Percentiles rank a stretch among this genome's conserved stretches.
phyloP scores from a whole-genome alignment of 192 early-diverging fungal species.

The Pecoramyces ruminantium region DNA sequence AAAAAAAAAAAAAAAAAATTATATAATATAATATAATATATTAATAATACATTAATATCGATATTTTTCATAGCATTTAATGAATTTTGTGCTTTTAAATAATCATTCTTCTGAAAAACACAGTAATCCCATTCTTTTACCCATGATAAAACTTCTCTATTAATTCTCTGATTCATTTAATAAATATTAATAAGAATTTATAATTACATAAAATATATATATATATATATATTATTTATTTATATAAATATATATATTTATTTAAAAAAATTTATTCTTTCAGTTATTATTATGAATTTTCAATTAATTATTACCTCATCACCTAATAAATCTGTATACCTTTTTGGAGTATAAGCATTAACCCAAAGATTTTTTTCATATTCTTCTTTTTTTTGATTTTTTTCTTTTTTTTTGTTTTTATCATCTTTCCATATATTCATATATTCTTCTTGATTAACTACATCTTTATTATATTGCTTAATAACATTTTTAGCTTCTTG shows the following conservation, averaged over 20 bases:
- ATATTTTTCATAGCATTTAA: neutral
- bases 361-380: conserved; percentile 45
- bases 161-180: conserved; percentile 57
- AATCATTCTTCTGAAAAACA: conserved; percentile 49
- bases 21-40: neutral
- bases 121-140: conserved; percentile 94
- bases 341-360: conserved; percentile 71
- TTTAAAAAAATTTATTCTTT: too few species aligned
- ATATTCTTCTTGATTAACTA: neutral
- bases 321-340: conserved; percentile 73
- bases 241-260: too few species aligned
- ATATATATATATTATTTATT: too few species aligned
- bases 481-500: neutral
- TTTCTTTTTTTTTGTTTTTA: neutral
- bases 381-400: neutral
- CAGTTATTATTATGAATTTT: too few species aligned
- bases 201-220: too few species aligned
- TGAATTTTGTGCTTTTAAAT: neutral
- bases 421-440: neutral
- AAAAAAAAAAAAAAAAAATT: too few species aligned
- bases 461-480: neutral
- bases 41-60: neutral
- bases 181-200: too few species aligned
- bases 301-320: conserved; percentile 68
- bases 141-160: conserved; percentile 80